Evolutionary conservation across 805 yeast genomes (phyloP).

Genomic region (Kluyveromyces dobzhanskii): DNA sequence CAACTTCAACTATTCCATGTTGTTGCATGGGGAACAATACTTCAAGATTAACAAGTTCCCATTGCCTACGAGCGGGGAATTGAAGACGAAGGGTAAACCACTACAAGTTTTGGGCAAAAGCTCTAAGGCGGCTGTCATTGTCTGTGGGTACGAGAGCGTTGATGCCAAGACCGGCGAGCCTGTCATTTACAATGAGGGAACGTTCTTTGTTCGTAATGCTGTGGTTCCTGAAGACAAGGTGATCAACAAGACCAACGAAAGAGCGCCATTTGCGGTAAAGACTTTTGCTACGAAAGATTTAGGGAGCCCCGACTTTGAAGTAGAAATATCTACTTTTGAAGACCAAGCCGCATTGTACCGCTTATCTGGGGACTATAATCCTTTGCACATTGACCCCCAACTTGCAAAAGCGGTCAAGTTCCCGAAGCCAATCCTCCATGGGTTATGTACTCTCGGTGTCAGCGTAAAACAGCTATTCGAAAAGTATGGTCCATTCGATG

Average conservation of each 20-base stretch:
- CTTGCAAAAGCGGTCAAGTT: constrained; percentile 86
- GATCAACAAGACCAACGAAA: constrained; percentile 35
- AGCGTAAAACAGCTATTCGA: constrained; percentile 69
- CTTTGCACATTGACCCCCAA: constrained; percentile 87
- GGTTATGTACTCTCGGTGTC: constrained; percentile 82
- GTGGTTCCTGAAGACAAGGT: constrained; percentile 47
- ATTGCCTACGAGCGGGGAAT: constrained; percentile 60
- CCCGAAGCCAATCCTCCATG: constrained; percentile 83
- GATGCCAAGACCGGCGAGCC: constrained; percentile 63
- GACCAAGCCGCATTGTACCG: constrained; percentile 89
- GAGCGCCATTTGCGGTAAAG: constrained; percentile 54
- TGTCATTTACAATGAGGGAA: constrained; percentile 72
- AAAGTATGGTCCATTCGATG: constrained; percentile 71
- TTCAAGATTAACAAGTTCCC: constrained; percentile 69
- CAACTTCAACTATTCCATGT: constrained; percentile 80
- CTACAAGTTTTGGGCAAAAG: constrained; percentile 78
- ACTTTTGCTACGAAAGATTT: constrained; percentile 52
- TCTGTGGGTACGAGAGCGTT: constrained; percentile 61
- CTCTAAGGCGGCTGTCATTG: constrained; percentile 68
- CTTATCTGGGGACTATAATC: constrained; percentile 89
- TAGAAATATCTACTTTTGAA: constrained; percentile 45
- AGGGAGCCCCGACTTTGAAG: constrained; percentile 57
- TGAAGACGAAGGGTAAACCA: constrained; percentile 57
- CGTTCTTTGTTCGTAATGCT: constrained; percentile 73
- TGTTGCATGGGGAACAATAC: constrained; percentile 94